phyloP scores from a whole-genome alignment of 1,284 basidiomycete genomes.

The Marasmius oreades region DNA sequence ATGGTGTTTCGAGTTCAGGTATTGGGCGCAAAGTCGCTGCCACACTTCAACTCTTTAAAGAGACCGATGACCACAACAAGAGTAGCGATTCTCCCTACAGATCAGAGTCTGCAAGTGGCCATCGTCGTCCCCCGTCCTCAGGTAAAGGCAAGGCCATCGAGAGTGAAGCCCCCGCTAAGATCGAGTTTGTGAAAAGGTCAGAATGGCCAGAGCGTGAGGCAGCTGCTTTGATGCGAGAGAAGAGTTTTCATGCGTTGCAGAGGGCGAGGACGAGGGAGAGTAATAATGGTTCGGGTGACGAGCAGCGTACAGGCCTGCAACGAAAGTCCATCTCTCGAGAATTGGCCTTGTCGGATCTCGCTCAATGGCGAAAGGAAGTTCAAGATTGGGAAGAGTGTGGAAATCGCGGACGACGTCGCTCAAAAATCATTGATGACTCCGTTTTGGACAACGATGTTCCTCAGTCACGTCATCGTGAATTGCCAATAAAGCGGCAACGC shows the following conservation, averaged over 20 bases:
- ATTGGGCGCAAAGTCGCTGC: constrained; percentile 79
- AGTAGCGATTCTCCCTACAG: constrained; percentile 29
- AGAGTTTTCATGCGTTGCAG: constrained; percentile 56
- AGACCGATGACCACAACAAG: constrained; percentile 44
- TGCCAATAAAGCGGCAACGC: constrained; percentile 23
- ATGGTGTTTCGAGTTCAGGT: constrained; percentile 35
- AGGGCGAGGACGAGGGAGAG: constrained; percentile 49
- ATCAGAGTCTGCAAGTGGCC: constrained; percentile 25
- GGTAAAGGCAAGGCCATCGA: constrained; percentile 41
- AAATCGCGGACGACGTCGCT: constrained; percentile 55
- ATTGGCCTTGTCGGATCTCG: constrained; percentile 37
- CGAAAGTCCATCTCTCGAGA: constrained; percentile 34
- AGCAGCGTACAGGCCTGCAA: constrained; percentile 30
- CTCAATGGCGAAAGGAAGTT: constrained; percentile 48
- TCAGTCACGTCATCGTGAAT: constrained; percentile 15
- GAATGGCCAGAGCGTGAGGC: constrained; percentile 78
- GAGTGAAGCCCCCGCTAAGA: constrained; percentile 59
- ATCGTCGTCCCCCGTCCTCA: constrained; percentile 39
- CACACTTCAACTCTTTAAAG: constrained; percentile 75
- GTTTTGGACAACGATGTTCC: constrained; percentile 25
- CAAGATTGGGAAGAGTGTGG: constrained; percentile 35
- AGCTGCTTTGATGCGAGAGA: constrained; percentile 62
- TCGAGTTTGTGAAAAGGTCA: constrained; percentile 76
- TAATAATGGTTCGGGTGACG: constrained; percentile 29
- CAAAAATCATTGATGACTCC: constrained; percentile 39